phyloP scores from a whole-genome alignment of 2,329 filamentous ascomycete genomes.

The Acrocalymma vagum region DNA sequence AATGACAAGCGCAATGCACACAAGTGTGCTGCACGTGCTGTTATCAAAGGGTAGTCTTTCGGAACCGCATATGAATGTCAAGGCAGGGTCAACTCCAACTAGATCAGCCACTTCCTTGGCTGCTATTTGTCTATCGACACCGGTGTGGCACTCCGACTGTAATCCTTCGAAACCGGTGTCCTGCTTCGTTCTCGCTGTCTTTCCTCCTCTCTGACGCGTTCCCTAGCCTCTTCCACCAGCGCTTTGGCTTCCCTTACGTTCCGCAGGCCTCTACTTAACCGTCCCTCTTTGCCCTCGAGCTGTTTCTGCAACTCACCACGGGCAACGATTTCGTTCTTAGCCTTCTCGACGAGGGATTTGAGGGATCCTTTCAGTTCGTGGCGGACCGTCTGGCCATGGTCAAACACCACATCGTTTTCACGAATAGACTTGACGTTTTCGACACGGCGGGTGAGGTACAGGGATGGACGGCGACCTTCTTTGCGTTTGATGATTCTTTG shows the following conservation, averaged over 20 bases:
- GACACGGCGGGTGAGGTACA: conserved; percentile 64
- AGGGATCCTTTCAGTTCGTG: conserved; percentile 41
- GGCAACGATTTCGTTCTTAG: conserved; percentile 41
- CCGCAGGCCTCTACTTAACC: conserved; percentile 39
- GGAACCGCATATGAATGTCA: too few species aligned
- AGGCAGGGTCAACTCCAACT: too few species aligned
- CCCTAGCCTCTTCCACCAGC: conserved; percentile 44
- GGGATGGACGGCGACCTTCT: conserved; percentile 57
- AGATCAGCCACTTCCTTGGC: conserved; percentile 34
- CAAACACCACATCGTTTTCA: conserved; percentile 42
- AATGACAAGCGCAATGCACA: too few species aligned
- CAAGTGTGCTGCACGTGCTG: too few species aligned
- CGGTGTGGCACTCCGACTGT: conserved; percentile 35
- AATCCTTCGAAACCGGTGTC: too few species aligned
- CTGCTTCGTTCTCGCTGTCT: conserved; percentile 28
- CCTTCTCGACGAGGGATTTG: conserved; percentile 46
- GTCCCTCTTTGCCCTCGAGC: conserved; percentile 42
- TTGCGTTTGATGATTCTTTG: conserved; percentile 69
- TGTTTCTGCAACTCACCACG: conserved; percentile 41
- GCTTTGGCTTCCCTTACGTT: conserved; percentile 42
- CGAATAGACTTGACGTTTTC: conserved; percentile 53
- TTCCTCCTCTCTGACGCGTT: conserved; percentile 40
- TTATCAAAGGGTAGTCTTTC: too few species aligned
- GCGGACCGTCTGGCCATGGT: conserved; percentile 35
- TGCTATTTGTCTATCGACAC: conserved; percentile 27